Evolutionary conservation across 2,329 filamentous ascomycete genomes (phyloP), one percentile per base, ranked within the genome.

Genomic region (Penicillium sp.): DNA sequence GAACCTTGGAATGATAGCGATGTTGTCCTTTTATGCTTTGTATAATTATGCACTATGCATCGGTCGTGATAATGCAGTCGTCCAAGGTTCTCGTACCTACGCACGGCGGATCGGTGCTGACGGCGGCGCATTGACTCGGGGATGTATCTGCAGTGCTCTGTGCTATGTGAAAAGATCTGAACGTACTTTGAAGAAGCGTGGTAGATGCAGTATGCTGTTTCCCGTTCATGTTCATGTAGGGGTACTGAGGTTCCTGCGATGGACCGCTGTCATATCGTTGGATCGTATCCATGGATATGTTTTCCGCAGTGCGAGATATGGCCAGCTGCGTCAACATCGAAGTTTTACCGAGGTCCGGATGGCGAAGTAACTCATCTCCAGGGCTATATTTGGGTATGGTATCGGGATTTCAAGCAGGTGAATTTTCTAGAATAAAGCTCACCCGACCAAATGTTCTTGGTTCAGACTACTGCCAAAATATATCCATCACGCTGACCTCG

Each of bases 161-260:
- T 54, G 47, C 18, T 54, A 50, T 54, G 47, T 50, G 40, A 27
- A 53, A 18, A 34, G 34, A 52, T 29, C 13, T 48, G 43, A 43
- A 34, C 43, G 18, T 27, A 13, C 52, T 54, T 54, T 40, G 38
- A 50, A 46, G 49, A 50, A 27, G 18, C 24, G 21, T 45, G 47
- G 52, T 44, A 40, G 47, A 45, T 50, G 52, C 52, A 54, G 47
- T 54, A 54, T 54, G 52, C 52, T 54, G 52, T 50, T 40, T 54
- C 42, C 52, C 52, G 47, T 27, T 27, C 24, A 27, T 27, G 46
- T 54, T 53, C 27, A 50, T 54, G 52, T 54, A 50, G 52, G 52
- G 24, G 43, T 54, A 18, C 46, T 45, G 36, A 16, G 27, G 52
- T 54, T 45, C 52, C 52, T 54, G 52, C 47, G 47, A 45, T 54